phyloP scores from a whole-genome alignment of 139 green algal species.

The Mychonastes homosphaera region DNA sequence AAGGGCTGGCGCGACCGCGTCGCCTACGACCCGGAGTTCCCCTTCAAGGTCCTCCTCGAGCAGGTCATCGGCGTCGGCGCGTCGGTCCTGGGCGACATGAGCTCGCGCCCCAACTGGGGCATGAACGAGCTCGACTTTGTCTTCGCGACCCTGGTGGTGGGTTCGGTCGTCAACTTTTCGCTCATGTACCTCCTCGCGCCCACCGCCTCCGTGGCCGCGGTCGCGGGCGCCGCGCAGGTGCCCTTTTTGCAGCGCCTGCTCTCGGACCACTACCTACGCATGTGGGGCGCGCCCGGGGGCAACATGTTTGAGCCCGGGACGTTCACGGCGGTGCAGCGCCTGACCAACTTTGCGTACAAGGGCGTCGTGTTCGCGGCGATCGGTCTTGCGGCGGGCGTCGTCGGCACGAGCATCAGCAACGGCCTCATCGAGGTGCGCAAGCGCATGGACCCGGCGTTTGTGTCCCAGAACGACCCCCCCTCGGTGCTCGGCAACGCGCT shows the following conservation, averaged over 20 bases:
- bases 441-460: conserved; percentile 57
- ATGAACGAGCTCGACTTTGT: conserved; percentile 97
- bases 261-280: conserved; percentile 51
- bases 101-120: conserved; percentile 83
- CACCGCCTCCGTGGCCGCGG: conserved; percentile 32
- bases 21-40: conserved; percentile 76
- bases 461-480: conserved; percentile 69
- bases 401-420: conserved; percentile 80
- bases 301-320: conserved; percentile 85
- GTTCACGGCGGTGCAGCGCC: conserved; percentile 40
- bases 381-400: conserved; percentile 34
- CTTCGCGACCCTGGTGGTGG: conserved; percentile 84
- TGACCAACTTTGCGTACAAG: conserved; percentile 78
- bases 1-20: conserved; percentile 83
- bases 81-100: conserved; percentile 89
- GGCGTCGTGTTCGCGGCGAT: conserved; percentile 14
- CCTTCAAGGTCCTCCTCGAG: conserved; percentile 84
- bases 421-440: conserved; percentile 55
- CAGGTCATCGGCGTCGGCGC: conserved; percentile 89
- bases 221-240: conserved; percentile 19
- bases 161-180: conserved; percentile 91
- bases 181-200: conserved; percentile 88
- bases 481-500: conserved; percentile 72
- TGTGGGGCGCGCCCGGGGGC: conserved; percentile 63
- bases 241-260: conserved; percentile 48